Percentiles rank a stretch among this genome's conserved stretches.
These are phyloP conservation scores for Penicillium sp. DNA, from an alignment of 2,329 filamentous ascomycete genomes.

Conservation along the genomic window DNA sequence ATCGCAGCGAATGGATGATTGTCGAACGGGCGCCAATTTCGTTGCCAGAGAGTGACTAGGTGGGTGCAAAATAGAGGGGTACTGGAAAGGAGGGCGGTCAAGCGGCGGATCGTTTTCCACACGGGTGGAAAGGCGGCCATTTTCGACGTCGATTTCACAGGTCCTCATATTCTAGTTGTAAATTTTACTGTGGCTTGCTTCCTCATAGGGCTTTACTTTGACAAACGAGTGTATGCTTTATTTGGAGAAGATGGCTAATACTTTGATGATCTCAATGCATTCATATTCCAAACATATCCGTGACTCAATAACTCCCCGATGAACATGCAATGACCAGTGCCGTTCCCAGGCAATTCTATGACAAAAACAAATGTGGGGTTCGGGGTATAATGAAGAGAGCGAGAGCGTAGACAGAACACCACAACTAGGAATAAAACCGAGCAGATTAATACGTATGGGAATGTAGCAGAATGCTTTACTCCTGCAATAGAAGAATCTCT, in stretches of 20 bases:
- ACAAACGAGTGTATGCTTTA: background rate
- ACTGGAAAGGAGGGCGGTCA: too few species aligned
- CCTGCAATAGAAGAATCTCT: slow-evolving; percentile 41
- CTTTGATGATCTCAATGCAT: background rate
- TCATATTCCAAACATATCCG: background rate
- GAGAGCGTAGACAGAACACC: slow-evolving; percentile 3
- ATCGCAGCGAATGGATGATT: too few species aligned
- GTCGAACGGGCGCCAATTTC: too few species aligned
- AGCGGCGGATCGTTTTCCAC: too few species aligned
- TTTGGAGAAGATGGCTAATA: background rate
- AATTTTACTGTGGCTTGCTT: background rate
- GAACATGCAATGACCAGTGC: slow-evolving; percentile 3
- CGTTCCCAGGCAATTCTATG: slow-evolving; percentile 4
- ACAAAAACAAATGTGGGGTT: background rate
- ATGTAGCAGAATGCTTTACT: slow-evolving; percentile 23
- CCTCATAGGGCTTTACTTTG: background rate
- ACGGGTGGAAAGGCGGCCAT: too few species aligned
- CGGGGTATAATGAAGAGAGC: slow-evolving; percentile 15
- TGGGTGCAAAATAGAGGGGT: too few species aligned
- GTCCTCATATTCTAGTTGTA: too few species aligned
- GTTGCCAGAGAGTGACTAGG: too few species aligned
- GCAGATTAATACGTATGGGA: background rate
- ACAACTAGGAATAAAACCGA: background rate
- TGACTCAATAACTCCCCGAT: background rate
- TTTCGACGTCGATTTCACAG: too few species aligned